Conservation (phyloP, 176 grass and related monocot genomes). For the Triticum aestivum region IWGSC_CS_RefSeq_v2.1 NC_057797.1:546528922-546529421, state of each 20-base stretch:
- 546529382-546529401: conserved; percentile 87
- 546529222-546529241: not conserved
- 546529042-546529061: conserved; percentile 20
- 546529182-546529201: conserved; percentile 41
- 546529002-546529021: conserved; percentile 19
- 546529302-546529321: conserved; percentile 31
- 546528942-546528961: not conserved
- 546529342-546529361: conserved; percentile 51
- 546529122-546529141: not conserved
- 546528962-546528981: not conserved
- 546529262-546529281: conserved; percentile 46
- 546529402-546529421: conserved; percentile 62
- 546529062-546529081: not conserved
- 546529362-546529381: conserved; percentile 72
- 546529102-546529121: not conserved
- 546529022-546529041: not conserved
- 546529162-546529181: conserved; percentile 24
- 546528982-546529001: not conserved
- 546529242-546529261: conserved; percentile 1
- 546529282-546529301: conserved; percentile 45
- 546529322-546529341: conserved; percentile 47
- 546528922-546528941: not conserved
- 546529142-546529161: conserved; percentile 18
- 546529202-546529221: conserved; percentile 5
- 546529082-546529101: not conserved